Base-by-base conservation (phyloP, 257 asterid genomes). In the Penstemon newberryi region DNA sequence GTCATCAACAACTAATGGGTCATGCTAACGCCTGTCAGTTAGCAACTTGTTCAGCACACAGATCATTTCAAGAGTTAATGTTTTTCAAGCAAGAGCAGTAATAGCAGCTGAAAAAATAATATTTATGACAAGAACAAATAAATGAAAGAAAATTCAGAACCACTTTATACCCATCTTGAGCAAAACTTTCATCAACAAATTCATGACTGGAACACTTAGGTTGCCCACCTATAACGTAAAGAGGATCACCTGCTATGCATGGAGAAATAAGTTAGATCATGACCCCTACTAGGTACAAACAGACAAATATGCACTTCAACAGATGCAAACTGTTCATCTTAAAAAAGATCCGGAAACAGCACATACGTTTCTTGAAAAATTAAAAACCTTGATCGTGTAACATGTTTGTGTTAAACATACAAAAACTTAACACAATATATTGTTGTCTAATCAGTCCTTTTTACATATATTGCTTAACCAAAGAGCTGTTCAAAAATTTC, bases 211-310 rank as follows among this genome's bases (percentile, higher is more conserved):
- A 72, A 76, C 72, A 70, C 79, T 75, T 77, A 19, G 97, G 96
- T 55, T 76, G 88, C 65, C 99, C 99, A 66, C 85, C 92, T 63
- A 78, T 73, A 78, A 76, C 69, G 75, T 93, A 93, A 60, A 93
- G 97, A 67, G 99, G 96, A 77, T 93, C 99, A 66, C 90, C 99
- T 90, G 85, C 81, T 51, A 70, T 78, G 74, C 56, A 75, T 13
- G 5, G 44, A 63, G 59, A 45, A 58, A 47, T 47, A 66, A 66
- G 62, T 66, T 71, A 66, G 70, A 72, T 37, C 66, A 55, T 45
- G 70, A 36, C 7, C 52, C 46, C 42, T 66, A 62, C 62, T 37
- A 41, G 56, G 60, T 9, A 25, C 41, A 54, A 57, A 39, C 25
- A 44, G 56, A 79, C 54, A 55, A 54, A 39, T 60, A 25, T 38